Conservation (phyloP, 495 filamentous ascomycete genomes). For the Bacidia rubella region DNA sequence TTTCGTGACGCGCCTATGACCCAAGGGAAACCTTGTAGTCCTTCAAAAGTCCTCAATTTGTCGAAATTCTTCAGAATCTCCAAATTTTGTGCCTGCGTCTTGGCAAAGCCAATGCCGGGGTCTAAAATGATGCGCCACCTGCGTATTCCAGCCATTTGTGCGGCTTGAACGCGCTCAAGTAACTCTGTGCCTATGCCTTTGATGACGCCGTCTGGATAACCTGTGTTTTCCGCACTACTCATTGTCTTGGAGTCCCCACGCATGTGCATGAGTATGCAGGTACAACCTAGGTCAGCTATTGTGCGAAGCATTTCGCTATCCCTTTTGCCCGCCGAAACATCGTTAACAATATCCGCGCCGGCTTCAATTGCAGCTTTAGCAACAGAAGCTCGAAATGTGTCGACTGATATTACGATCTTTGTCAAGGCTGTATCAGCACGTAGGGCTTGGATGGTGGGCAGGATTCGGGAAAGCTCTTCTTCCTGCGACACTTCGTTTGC, state of each 20-base stretch:
- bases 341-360: slow-evolving; percentile 90
- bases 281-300: slow-evolving; percentile 63
- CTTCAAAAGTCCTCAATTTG: slow-evolving; percentile 46
- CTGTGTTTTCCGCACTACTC: slow-evolving; percentile 38
- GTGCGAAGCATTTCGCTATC: slow-evolving; percentile 75
- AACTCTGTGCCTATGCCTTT: slow-evolving; percentile 57
- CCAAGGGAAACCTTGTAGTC: slow-evolving; percentile 69
- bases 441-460: slow-evolving; percentile 64
- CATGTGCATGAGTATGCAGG: slow-evolving; percentile 90
- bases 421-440: slow-evolving; percentile 45
- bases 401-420: slow-evolving; percentile 62
- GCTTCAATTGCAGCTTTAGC: slow-evolving; percentile 67
- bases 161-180: slow-evolving; percentile 51
- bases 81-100: slow-evolving; percentile 66
- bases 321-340: slow-evolving; percentile 70
- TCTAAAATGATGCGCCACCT: slow-evolving; percentile 94
- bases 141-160: slow-evolving; percentile 68
- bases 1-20: slow-evolving; percentile 83
- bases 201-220: slow-evolving; percentile 68
- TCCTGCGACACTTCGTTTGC: slow-evolving; percentile 47
- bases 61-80: slow-evolving; percentile 56
- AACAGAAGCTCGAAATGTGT: slow-evolving; percentile 82
- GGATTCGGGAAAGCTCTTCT: slow-evolving; percentile 65
- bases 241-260: slow-evolving; percentile 80
- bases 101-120: slow-evolving; percentile 88